Base-by-base conservation (phyloP, 164 flowering plant species). In the Platanus orientalis region DNA sequence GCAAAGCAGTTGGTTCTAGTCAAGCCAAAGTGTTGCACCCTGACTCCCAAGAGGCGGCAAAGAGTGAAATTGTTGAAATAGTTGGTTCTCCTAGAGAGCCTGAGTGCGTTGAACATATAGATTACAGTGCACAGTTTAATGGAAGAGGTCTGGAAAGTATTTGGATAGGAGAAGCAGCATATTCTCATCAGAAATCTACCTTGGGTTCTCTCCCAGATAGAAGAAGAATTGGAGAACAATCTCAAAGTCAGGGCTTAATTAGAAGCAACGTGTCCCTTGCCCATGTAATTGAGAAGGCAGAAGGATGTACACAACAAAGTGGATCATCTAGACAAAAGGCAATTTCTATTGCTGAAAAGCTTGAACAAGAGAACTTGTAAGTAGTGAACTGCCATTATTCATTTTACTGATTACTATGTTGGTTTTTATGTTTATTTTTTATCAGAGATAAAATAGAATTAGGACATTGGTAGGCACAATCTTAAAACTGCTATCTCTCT, bases 341-440 rank as follows among this genome's bases (percentile, higher is more conserved):
- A 28, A 85, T 92, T 60, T 95, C 97, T 32, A 92, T 92, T 54
- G 96, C 99, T 51, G 95, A 91, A 73, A 91, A 88, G 81, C 96
- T 89, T 54, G 96, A 91, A 68, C 92, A 88, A 71, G 96, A 89
- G 66, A 94, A 91, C 74, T 71, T 91, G 99, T 95, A 82, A 4
- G 97, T 80, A 47, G 50, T 66, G 17, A 47, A 19, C 23, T 57
- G 42, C 24, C 26, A 27, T 62, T 68, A 20, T 44, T 29, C 11
- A 19, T 50, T 27, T 52, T 4, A 56, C 23, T 51, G 23, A 27
- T 57, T 62, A 16, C 42, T 57, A 1, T 48, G 47, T 50, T 30
- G 50, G 47, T 58, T 39, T 58, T 36, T 7, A 23, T 29, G 29
- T 32, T 66, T 24, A 7, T 36, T 25, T 2, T 16, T 59, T 44